Conservation (phyloP, 352 stramenopile species). For the Thalassiosira mediterranea region DNA sequence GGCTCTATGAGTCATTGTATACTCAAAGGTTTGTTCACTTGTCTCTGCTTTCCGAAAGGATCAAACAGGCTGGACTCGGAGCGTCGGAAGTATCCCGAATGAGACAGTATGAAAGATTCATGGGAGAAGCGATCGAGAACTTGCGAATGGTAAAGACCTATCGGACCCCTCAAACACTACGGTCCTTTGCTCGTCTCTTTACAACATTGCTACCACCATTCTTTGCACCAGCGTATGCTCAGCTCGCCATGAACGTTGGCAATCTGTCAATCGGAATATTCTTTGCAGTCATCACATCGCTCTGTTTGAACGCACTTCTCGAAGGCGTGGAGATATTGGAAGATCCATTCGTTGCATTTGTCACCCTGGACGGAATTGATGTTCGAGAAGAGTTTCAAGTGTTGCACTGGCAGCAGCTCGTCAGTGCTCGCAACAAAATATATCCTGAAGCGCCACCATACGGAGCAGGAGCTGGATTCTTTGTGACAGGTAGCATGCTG, state of each 20-base stretch:
- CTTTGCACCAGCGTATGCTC: constrained; percentile 72
- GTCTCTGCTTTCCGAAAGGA: constrained; percentile 56
- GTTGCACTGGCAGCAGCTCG: constrained; percentile 58
- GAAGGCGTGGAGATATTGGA: constrained; percentile 75
- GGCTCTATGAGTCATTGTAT: constrained; percentile 61
- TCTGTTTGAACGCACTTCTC: constrained; percentile 74
- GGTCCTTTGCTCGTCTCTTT: constrained; percentile 73
- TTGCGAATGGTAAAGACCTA: constrained; percentile 78
- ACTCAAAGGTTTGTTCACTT: constrained; percentile 51
- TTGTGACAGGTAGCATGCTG: constrained; percentile 16
- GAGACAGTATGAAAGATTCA: constrained; percentile 66
- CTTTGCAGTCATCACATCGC: constrained; percentile 70
- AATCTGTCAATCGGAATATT: constrained; percentile 63
- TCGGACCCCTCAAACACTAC: constrained; percentile 72
- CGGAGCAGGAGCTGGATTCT: constrained; percentile 12
- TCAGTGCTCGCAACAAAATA: constrained; percentile 54
- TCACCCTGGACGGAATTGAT: constrained; percentile 68
- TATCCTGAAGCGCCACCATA: constrained; percentile 54
- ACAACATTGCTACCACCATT: constrained; percentile 69
- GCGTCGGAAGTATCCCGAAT: constrained; percentile 68
- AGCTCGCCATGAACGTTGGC: constrained; percentile 65
- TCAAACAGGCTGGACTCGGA: constrained; percentile 65
- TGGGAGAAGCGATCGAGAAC: constrained; percentile 63
- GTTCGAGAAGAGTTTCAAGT: constrained; percentile 66
- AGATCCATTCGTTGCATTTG: constrained; percentile 71